A percentile compares a stretch with the other conserved stretches of the same genome.
Conservation (phyloP, 2,329 filamentous ascomycete genomes). For the Hypoxylon sp. region DNA sequence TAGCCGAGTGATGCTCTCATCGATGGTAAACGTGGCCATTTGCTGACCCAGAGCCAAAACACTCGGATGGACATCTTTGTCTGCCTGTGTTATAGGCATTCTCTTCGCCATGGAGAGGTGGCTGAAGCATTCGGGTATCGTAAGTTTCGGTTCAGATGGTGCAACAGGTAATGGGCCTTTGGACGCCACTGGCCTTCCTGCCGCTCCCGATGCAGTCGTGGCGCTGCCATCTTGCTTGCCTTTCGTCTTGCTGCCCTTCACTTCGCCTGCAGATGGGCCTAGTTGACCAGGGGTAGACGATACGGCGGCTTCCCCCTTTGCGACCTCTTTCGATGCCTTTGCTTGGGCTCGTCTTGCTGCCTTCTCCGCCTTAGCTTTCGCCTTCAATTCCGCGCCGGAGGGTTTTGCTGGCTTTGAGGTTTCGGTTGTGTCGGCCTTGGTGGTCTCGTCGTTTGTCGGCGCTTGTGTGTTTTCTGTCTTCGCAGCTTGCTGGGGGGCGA, state of each 20-base stretch:
- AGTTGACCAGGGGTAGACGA: slow-evolving; percentile 51
- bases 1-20: slow-evolving; percentile 88
- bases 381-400: slow-evolving; percentile 85
- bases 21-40: slow-evolving; percentile 88
- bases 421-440: slow-evolving; percentile 42
- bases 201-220: slow-evolving; percentile 45
- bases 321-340: slow-evolving; percentile 66
- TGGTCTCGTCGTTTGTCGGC: slow-evolving; percentile 38
- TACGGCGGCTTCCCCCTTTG: slow-evolving; percentile 53
- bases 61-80: slow-evolving; percentile 86
- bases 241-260: slow-evolving; percentile 62
- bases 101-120: slow-evolving; percentile 79
- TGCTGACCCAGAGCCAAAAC: slow-evolving; percentile 89
- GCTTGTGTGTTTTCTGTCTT: slow-evolving; percentile 34
- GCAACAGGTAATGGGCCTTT: slow-evolving; percentile 53
- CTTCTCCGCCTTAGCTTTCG: slow-evolving; percentile 90
- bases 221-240: slow-evolving; percentile 59
- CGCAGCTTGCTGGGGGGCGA: slow-evolving; percentile 29
- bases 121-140: slow-evolving; percentile 79
- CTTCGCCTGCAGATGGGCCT: slow-evolving; percentile 54
- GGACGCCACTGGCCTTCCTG: slow-evolving; percentile 47
- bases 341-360: slow-evolving; percentile 82
- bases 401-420: slow-evolving; percentile 63
- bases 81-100: slow-evolving; percentile 66
- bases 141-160: slow-evolving; percentile 69